These are phyloP conservation scores for Centella asiatica DNA, from an alignment of 129 eudicot species.

Conservation along the genomic window DNA sequence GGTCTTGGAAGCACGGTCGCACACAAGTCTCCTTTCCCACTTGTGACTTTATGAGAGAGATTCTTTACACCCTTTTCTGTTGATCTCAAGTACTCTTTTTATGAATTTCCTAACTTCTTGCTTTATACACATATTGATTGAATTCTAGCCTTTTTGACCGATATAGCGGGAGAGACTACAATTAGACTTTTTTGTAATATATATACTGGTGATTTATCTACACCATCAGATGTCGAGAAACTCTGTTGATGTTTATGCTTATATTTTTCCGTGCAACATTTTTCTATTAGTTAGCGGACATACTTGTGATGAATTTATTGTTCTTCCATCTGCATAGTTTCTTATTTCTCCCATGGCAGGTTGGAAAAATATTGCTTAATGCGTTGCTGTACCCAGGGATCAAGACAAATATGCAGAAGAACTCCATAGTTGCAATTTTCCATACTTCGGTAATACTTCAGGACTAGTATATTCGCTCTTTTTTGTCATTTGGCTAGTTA, in stretches of 20 bases:
- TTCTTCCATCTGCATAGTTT: background rate
- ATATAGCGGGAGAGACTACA: too few relatives aligned
- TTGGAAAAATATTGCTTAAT: slow-evolving; percentile 79
- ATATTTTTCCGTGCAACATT: background rate
- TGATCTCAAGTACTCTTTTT: too few relatives aligned
- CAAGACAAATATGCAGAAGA: slow-evolving; percentile 78
- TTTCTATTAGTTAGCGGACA: background rate
- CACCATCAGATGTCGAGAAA: background rate
- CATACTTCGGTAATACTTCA: slow-evolving; percentile 56
- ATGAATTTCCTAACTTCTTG: too few relatives aligned
- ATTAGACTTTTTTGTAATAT: too few relatives aligned
- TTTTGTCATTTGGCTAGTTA: background rate
- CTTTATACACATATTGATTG: too few relatives aligned
- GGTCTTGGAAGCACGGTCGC: background rate
- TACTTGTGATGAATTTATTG: background rate
- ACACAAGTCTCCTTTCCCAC: too few relatives aligned
- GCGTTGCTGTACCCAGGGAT: slow-evolving; percentile 85
- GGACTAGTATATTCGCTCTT: background rate
- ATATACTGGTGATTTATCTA: too few relatives aligned
- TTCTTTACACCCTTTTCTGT: too few relatives aligned
- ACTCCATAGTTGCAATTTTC: slow-evolving; percentile 72
- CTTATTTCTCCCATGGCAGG: slow-evolving; percentile 38
- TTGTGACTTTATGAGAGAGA: too few relatives aligned
- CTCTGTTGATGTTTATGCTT: background rate
- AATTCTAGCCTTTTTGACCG: too few relatives aligned